These are phyloP conservation scores for Porphyra umbilicalis DNA, from an alignment of 31 red algal genomes.

Conservation along the genomic window DNA sequence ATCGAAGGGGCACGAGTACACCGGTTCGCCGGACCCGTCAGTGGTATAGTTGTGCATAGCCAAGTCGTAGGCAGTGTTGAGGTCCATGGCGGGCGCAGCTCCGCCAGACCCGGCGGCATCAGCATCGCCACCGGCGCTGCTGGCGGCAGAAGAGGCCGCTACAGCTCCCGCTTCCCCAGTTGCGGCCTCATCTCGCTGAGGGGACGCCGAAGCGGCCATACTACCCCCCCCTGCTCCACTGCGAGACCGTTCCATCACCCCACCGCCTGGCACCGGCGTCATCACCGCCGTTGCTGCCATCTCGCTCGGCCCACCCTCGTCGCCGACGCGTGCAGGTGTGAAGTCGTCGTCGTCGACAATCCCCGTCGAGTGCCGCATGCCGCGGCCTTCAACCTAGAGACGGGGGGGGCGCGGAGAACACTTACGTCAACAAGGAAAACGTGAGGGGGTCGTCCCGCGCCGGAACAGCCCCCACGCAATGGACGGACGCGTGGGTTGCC, in stretches of 20 bases:
- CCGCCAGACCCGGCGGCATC: too few relatives aligned
- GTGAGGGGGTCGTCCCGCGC: neutral
- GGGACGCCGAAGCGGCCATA: neutral
- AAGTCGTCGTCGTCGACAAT: neutral
- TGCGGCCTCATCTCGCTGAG: neutral
- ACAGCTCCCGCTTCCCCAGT: neutral
- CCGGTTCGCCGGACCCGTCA: conserved; percentile 31
- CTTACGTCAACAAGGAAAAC: neutral
- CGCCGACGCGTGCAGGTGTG: neutral
- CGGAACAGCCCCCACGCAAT: neutral
- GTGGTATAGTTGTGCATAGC: conserved; percentile 1
- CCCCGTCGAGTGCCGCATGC: neutral
- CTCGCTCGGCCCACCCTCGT: neutral
- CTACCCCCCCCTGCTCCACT: neutral
- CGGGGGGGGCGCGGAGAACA: neutral
- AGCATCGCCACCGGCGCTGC: too few relatives aligned
- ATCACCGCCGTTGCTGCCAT: neutral
- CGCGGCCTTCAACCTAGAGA: neutral
- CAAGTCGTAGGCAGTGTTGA: neutral
- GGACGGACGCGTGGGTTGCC: neutral
- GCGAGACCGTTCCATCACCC: neutral
- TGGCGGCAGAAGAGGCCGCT: too few relatives aligned
- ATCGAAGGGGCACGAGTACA: conserved; percentile 52
- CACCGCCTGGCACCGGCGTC: neutral
- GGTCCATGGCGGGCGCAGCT: neutral